Conservation (phyloP, 2,329 filamentous ascomycete genomes). For the Fusarium annulatum region DNA sequence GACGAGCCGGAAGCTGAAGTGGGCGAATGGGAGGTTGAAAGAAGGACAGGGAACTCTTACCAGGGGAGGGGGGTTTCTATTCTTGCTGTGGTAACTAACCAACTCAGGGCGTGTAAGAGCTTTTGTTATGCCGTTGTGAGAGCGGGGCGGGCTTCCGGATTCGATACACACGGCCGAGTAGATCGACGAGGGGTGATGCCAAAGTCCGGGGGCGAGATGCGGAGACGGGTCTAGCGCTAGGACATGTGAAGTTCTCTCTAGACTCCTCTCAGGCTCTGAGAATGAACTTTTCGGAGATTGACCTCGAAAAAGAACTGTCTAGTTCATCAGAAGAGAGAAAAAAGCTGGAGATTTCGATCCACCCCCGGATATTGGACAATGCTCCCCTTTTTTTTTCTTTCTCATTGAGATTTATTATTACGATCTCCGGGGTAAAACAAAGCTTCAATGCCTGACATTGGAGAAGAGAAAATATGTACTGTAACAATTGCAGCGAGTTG, state of each 20-base stretch:
- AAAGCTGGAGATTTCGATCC: slow-evolving; percentile 9
- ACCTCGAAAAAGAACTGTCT: not conserved
- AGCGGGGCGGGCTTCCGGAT: slow-evolving; percentile 37
- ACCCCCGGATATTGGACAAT: slow-evolving; percentile 21
- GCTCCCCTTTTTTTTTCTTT: not conserved
- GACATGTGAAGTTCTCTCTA: slow-evolving; percentile 21
- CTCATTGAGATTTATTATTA: not conserved
- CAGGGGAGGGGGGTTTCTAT: not conserved
- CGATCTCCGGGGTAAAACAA: not conserved
- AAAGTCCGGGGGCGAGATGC: slow-evolving; percentile 28
- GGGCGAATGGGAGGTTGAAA: slow-evolving; percentile 26
- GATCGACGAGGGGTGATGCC: slow-evolving; percentile 33
- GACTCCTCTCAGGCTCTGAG: not conserved
- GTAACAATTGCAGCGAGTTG: not conserved
- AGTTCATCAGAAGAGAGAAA: not conserved
- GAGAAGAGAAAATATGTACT: not conserved
- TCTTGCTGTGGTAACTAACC: not conserved
- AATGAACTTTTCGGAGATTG: slow-evolving; percentile 10
- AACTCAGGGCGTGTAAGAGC: not conserved
- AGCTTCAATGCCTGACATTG: not conserved
- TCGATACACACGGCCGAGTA: slow-evolving; percentile 41
- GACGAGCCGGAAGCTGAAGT: slow-evolving; percentile 32
- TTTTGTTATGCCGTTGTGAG: not conserved
- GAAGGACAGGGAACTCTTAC: slow-evolving; percentile 16
- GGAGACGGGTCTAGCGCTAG: slow-evolving; percentile 6